These are phyloP conservation scores for Penicillium expansum DNA, from an alignment of 2,329 filamentous ascomycete genomes.

Conservation along the genomic window DNA sequence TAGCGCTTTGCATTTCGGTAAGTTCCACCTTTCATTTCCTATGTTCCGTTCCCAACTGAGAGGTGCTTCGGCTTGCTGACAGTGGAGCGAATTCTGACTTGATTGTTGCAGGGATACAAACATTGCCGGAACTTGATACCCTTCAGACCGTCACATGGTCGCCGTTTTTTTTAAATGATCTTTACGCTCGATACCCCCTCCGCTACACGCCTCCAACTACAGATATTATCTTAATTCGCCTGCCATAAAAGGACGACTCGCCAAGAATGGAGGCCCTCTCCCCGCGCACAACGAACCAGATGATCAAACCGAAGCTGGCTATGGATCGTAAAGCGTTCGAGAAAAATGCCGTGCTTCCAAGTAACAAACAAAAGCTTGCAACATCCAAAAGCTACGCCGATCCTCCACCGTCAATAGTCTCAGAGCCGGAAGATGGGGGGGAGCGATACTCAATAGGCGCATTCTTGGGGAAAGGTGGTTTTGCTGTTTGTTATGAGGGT, in stretches of 20 bases:
- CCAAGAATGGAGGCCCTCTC: conserved; percentile 49
- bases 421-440: conserved; percentile 45
- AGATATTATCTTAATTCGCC: conserved; percentile 7
- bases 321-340: conserved; percentile 41
- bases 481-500: conserved; percentile 52
- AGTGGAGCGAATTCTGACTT: conserved; percentile 17
- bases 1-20: conserved; percentile 29
- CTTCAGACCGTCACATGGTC: conserved; percentile 13
- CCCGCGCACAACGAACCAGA: conserved; percentile 48
- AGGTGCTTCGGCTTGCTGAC: conserved; percentile 15
- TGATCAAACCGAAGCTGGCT: conserved; percentile 42
- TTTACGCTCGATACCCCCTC: conserved; percentile 13
- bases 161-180: conserved; percentile 16
- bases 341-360: conserved; percentile 34
- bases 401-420: conserved; percentile 45
- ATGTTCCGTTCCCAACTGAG: conserved; percentile 8
- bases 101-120: conserved; percentile 29
- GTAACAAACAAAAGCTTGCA: conserved; percentile 29
- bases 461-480: conserved; percentile 51
- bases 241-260: conserved; percentile 1
- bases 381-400: conserved; percentile 46
- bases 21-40: conserved; percentile 6
- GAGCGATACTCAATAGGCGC: conserved; percentile 48
- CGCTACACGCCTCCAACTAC: background rate
- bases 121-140: conserved; percentile 27